A percentile compares a stretch with the other conserved stretches of the same genome.
Evolutionary conservation across 495 filamentous ascomycete species (phyloP).

Genomic region (Penicillium fimorum): DNA sequence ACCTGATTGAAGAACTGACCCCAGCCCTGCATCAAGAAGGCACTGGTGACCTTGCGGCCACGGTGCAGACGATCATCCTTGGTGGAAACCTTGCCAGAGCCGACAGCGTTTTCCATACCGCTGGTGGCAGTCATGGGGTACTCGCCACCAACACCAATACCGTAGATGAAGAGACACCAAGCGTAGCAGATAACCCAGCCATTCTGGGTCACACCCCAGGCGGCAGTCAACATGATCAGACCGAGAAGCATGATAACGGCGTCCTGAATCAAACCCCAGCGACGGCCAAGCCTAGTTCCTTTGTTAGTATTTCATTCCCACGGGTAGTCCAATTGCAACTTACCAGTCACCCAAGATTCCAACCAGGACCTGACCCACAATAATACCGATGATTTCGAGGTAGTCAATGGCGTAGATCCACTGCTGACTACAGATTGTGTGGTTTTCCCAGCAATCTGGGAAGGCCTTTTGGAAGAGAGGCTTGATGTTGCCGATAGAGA

Average conservation of each 20-base stretch:
- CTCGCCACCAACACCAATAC: conserved; percentile 87
- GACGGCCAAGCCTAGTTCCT: conserved; percentile 66
- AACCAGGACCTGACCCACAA: conserved; percentile 77
- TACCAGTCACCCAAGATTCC: conserved; percentile 63
- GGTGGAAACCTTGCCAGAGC: conserved; percentile 80
- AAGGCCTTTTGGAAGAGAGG: conserved; percentile 71
- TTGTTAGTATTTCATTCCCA: conserved; percentile 1
- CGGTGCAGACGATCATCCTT: conserved; percentile 88
- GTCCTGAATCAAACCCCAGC: conserved; percentile 91
- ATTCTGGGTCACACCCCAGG: conserved; percentile 78
- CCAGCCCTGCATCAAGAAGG: conserved; percentile 97
- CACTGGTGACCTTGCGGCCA: conserved; percentile 86
- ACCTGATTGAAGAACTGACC: conserved; percentile 90
- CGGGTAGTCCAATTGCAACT: background rate
- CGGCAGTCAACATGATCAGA: conserved; percentile 79
- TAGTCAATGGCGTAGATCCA: conserved; percentile 81
- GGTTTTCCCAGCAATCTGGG: conserved; percentile 67
- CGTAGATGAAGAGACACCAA: conserved; percentile 88
- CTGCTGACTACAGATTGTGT: conserved; percentile 62
- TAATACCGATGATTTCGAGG: conserved; percentile 85
- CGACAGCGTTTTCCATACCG: conserved; percentile 87
- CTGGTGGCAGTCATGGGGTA: conserved; percentile 96
- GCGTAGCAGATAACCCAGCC: conserved; percentile 94
- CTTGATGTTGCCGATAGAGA: conserved; percentile 87
- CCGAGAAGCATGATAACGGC: conserved; percentile 90